Percentiles rank a stretch among this genome's conserved stretches.
phyloP scores from a whole-genome alignment of 1,139 yeast species.

The Suhomyces panamericanus region DNA sequence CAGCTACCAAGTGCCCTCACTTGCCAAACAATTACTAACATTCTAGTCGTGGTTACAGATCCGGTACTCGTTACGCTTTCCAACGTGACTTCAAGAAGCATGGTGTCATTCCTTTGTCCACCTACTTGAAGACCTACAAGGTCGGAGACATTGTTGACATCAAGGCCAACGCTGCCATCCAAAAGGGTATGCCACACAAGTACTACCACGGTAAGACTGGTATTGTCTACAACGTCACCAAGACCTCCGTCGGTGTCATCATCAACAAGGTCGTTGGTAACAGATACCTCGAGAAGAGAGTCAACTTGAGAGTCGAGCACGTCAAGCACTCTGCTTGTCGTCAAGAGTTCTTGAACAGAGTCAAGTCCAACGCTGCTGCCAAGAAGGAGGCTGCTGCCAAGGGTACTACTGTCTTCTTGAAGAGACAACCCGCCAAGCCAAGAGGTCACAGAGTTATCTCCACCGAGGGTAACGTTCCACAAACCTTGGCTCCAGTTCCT shows the following conservation, averaged over 20 bases:
- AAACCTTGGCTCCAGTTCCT: constrained; percentile 98
- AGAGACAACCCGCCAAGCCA: constrained; percentile 99
- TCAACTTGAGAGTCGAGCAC: constrained; percentile 98
- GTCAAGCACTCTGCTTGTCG: constrained; percentile 99
- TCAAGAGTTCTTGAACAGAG: constrained; percentile 98
- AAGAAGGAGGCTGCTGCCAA: constrained; percentile 92
- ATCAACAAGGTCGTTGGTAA: constrained; percentile 97
- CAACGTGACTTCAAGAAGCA: constrained; percentile 99
- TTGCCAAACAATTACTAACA: constrained; percentile 20
- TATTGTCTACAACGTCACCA: constrained; percentile 97
- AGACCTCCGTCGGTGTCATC: constrained; percentile 96
- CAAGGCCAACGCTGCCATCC: constrained; percentile 98
- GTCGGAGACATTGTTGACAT: constrained; percentile 99
- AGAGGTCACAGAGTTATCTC: constrained; percentile 86
- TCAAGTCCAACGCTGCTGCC: constrained; percentile 92
- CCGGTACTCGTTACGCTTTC: constrained; percentile 99
- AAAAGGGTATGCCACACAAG: constrained; percentile 99
- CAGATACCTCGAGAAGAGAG: constrained; percentile 99
- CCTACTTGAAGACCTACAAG: constrained; percentile 96
- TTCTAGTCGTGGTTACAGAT: constrained; percentile 95
- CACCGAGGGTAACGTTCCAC: constrained; percentile 80
- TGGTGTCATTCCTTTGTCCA: constrained; percentile 91
- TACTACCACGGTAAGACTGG: constrained; percentile 99
- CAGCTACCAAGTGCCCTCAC: background rate
- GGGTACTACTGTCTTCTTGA: constrained; percentile 88